phyloP scores from a whole-genome alignment of 139 green algal species.

The Coccomyxa sp. region DNA sequence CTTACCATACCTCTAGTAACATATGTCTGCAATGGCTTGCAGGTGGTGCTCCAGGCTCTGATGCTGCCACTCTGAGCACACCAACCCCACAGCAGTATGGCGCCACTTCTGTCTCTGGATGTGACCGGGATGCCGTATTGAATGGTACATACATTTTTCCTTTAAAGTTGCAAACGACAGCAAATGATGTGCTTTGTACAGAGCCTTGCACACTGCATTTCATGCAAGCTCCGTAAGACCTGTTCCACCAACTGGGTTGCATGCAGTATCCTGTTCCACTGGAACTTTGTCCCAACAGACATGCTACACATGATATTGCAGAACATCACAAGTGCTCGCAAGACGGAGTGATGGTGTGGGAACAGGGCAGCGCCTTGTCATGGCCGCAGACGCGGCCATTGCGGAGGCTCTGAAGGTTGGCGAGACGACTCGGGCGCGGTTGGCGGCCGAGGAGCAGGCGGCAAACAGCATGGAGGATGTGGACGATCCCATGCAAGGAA shows the following conservation, averaged over 20 bases:
- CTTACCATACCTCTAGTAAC: too few species aligned
- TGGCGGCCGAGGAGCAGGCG: too few species aligned
- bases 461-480: not conserved
- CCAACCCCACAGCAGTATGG: too few species aligned
- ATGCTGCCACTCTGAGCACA: too few species aligned
- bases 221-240: not conserved
- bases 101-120: too few species aligned
- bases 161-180: too few species aligned
- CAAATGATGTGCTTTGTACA: not conserved
- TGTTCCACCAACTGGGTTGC: not conserved
- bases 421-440: not conserved
- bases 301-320: not conserved
- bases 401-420: not conserved
- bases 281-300: not conserved
- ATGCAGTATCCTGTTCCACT: not conserved
- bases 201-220: too few species aligned
- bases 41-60: too few species aligned
- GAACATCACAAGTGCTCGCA: not conserved
- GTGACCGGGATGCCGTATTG: too few species aligned
- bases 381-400: not conserved
- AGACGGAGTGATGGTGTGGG: not conserved
- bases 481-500: not conserved
- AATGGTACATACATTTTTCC: too few species aligned
- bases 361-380: not conserved
- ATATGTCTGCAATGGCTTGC: too few species aligned